phyloP scores from a whole-genome alignment of 2,329 filamentous ascomycete genomes.

The Sordariomycetes sp. region DNA sequence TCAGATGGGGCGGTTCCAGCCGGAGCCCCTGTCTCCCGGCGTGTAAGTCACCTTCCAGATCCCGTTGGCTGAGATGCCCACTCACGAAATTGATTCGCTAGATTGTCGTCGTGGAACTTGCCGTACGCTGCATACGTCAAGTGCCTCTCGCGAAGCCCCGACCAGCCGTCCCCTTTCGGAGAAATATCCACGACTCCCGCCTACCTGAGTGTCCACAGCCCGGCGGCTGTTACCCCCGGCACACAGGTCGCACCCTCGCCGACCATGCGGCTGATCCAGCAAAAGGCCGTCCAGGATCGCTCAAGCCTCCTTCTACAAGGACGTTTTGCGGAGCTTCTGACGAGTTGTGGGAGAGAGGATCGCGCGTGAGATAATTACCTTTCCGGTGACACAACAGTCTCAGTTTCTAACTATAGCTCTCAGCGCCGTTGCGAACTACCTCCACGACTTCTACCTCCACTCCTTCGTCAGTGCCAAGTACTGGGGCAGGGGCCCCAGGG shows the following conservation, averaged over 20 bases:
- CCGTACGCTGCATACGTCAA: not conserved
- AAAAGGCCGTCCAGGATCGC: conserved; percentile 5
- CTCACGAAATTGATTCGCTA: not conserved
- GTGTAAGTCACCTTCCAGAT: not conserved
- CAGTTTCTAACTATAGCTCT: not conserved
- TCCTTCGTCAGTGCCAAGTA: conserved; percentile 14
- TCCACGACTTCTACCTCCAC: conserved; percentile 15
- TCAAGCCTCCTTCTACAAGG: conserved; percentile 9
- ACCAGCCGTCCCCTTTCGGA: not conserved
- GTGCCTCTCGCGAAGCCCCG: too few relatives aligned
- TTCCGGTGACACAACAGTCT: not conserved
- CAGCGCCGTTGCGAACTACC: not conserved
- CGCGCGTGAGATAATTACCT: conserved; percentile 7
- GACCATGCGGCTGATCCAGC: conserved; percentile 7
- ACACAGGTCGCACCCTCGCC: not conserved
- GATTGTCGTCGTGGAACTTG: not conserved
- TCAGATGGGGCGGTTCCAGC: conserved; percentile 1
- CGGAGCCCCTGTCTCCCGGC: not conserved
- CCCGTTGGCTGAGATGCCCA: not conserved
- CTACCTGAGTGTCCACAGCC: conserved; percentile 3
- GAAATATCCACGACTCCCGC: not conserved
- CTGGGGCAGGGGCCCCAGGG: conserved; percentile 12
- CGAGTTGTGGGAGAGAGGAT: conserved; percentile 5
- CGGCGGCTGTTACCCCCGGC: not conserved
- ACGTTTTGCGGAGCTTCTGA: conserved; percentile 7